Conservation (phyloP, 2,329 filamentous ascomycete genomes). For the Cercospora sp. region DNA sequence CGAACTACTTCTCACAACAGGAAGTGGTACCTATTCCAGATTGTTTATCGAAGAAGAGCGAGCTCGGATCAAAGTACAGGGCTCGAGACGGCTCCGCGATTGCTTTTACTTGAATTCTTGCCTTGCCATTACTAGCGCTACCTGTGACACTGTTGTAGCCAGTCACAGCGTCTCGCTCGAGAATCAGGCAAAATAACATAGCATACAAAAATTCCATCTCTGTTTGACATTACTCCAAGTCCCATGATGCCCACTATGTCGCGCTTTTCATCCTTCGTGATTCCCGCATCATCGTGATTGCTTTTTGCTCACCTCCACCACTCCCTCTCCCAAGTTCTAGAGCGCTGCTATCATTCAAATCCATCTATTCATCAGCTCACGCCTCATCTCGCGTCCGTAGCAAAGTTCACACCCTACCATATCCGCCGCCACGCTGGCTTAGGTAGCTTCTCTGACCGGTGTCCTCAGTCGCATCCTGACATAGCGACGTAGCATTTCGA, state of each 20-base stretch:
- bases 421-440: not conserved
- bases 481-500: conserved; percentile 20
- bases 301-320: not conserved
- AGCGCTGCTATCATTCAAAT: not conserved
- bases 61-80: not conserved
- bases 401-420: not conserved
- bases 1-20: not conserved
- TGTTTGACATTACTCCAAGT: not conserved
- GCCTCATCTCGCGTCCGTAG: not conserved
- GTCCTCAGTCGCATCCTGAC: conserved; percentile 22
- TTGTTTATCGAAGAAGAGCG: not conserved
- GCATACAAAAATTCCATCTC: not conserved
- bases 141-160: not conserved
- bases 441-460: not conserved
- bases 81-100: not conserved
- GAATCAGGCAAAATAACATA: not conserved
- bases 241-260: not conserved
- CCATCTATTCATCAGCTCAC: conserved; percentile 1
- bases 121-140: not conserved
- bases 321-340: not conserved
- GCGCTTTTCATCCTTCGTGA: not conserved
- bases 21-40: not conserved
- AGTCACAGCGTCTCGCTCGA: not conserved
- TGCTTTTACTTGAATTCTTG: not conserved
- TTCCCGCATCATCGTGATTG: not conserved